Base-by-base conservation (phyloP, 83 land plant species). In the Isoetes engelmannii region DNA sequence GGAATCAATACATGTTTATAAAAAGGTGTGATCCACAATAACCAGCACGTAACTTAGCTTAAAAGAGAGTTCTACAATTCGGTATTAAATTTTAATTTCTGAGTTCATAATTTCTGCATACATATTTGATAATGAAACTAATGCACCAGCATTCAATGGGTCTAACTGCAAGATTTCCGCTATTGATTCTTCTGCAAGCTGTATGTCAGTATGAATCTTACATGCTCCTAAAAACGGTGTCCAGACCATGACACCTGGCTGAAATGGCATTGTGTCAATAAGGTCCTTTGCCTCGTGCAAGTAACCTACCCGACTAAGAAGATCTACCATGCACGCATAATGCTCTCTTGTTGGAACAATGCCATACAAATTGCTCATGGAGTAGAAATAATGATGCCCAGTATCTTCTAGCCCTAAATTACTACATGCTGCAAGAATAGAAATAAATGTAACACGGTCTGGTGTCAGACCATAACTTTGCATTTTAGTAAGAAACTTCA, bases 271-370 rank as follows among this genome's bases (percentile, higher is more conserved):
- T 48, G 64, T 74, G 12, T 65, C 48, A 5, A 79, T 61, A 37
- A 79, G 21, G 46, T 61, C 15, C 17, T 73, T 60, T 0, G 61
- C 77, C 61, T 79, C 77, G n/a, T 48, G 48, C 13, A 79, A 48
- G 19, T 57, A 7, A 17, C 77, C 77, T 10, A 72, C 69, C 0
- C 76, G 72, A 41, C 73, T 71, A 45, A 79, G 72, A 57, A 79
- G 77, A 50, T 79, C 74, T 42, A 79, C 55, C 77, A 79, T 74
- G 73, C 81, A 79, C 8, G 69, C 61, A 55, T 79, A 79, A 19
- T 79, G 81, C 59, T 79, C 77, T 42, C 49, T 46, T 6, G 7
- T 48, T 20, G 77, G 77, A 15, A 28, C 9, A 13, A 79, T 63
- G 2, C 69, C 62, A 60, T 60, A 70, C 3, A 57, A 8, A 9